Conservation (phyloP, 441 rosid genomes). For the Euphorbia celastroides region DNA sequence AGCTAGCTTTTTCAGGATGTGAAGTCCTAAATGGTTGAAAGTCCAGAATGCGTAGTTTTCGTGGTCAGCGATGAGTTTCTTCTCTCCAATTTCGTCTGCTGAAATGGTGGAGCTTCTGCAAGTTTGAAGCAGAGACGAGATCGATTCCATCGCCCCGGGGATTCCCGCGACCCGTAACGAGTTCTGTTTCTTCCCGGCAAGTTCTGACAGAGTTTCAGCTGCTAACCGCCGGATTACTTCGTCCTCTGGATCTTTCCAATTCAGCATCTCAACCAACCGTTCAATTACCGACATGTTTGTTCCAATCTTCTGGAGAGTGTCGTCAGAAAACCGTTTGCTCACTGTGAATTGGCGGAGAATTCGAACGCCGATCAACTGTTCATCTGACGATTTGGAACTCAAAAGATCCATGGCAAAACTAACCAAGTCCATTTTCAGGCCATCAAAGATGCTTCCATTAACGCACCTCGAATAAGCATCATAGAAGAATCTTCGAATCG, state of each 20-base stretch:
- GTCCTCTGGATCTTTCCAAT: conserved; percentile 83
- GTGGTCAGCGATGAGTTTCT: conserved; percentile 40
- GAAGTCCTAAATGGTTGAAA: conserved; percentile 76
- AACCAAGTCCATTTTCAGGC: conserved; percentile 85
- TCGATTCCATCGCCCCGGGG: conserved; percentile 92
- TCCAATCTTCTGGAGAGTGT: conserved; percentile 89
- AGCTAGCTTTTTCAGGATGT: conserved; percentile 73
- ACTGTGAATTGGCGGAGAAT: conserved; percentile 56
- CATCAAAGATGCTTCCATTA: conserved; percentile 84
- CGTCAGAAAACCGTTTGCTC: too few species aligned
- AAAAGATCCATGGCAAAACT: conserved; percentile 69
- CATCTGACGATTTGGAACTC: conserved; percentile 67
- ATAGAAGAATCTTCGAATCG: conserved; percentile 72
- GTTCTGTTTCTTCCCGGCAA: conserved; percentile 80
- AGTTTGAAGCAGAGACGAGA: conserved; percentile 74
- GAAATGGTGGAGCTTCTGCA: conserved; percentile 41
- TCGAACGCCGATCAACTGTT: conserved; percentile 76
- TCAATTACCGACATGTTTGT: conserved; percentile 55
- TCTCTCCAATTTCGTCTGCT: conserved; percentile 79
- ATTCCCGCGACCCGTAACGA: conserved; percentile 84
- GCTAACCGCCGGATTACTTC: conserved; percentile 80
- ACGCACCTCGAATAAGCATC: conserved; percentile 84
- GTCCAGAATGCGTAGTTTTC: conserved; percentile 60
- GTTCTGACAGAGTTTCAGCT: conserved; percentile 67
- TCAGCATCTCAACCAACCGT: conserved; percentile 83